Percentiles rank a stretch among this genome's conserved stretches.
Evolutionary conservation across 805 yeast genomes (phyloP).

Genomic region (Starmerella vitae): DNA sequence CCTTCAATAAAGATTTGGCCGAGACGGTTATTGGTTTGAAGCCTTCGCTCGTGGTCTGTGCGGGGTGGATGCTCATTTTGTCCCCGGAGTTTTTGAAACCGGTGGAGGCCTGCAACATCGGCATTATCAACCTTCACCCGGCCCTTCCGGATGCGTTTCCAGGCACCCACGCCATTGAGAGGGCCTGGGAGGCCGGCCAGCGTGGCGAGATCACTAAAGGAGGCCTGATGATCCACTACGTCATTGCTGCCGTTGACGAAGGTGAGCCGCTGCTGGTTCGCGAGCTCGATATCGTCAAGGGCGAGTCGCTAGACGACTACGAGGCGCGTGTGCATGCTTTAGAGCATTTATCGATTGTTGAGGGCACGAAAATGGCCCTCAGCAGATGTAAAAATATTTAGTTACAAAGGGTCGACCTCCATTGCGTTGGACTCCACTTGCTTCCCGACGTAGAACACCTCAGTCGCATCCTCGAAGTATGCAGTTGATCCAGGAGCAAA

Average conservation of each 20-base stretch:
- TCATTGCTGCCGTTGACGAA: slow-evolving; percentile 88
- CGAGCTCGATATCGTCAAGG: slow-evolving; percentile 55
- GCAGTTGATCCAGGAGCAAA: slow-evolving; percentile 93
- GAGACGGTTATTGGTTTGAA: slow-evolving; percentile 40
- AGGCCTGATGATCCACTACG: slow-evolving; percentile 94
- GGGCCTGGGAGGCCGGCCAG: slow-evolving; percentile 94
- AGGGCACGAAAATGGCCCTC: slow-evolving; percentile 63
- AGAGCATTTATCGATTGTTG: slow-evolving; percentile 88
- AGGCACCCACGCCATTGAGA: slow-evolving; percentile 91
- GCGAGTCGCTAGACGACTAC: slow-evolving; percentile 66
- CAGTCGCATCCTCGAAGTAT: slow-evolving; percentile 45
- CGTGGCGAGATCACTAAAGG: slow-evolving; percentile 61
- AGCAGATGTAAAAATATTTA: not conserved
- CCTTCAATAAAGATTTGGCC: slow-evolving; percentile 71
- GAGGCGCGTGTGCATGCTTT: slow-evolving; percentile 67
- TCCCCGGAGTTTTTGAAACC: slow-evolving; percentile 64
- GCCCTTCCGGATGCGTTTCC: slow-evolving; percentile 96
- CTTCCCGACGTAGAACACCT: slow-evolving; percentile 29
- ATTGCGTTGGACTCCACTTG: slow-evolving; percentile 54
- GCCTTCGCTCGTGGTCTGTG: slow-evolving; percentile 88
- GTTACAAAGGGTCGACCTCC: slow-evolving; percentile 39
- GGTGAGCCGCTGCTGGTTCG: slow-evolving; percentile 82
- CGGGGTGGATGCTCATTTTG: slow-evolving; percentile 95
- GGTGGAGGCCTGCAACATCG: slow-evolving; percentile 43
- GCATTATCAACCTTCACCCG: slow-evolving; percentile 88